These are phyloP conservation scores for Corymbia citriodora DNA, from an alignment of 441 rosid species.

Conservation along the genomic window DNA sequence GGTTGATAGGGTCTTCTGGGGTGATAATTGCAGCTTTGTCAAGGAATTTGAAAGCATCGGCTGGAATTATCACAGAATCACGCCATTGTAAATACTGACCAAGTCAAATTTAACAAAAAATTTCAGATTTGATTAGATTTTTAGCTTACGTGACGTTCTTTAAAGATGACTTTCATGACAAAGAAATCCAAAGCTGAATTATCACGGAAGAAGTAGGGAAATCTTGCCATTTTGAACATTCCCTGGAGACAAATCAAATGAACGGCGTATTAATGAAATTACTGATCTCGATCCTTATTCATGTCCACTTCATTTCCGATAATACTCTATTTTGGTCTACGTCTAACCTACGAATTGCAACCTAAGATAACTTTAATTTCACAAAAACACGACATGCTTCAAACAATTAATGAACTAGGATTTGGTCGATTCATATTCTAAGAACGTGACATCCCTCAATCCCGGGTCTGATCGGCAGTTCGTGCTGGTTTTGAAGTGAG, in stretches of 20 bases:
- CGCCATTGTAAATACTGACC: too few relatives aligned
- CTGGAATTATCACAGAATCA: neutral
- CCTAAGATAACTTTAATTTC: neutral
- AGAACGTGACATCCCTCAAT: neutral
- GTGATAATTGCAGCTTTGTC: slow-evolving; percentile 60
- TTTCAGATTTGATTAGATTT: too few relatives aligned
- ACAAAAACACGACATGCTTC: neutral
- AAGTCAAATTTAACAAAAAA: too few relatives aligned
- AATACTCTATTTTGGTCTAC: neutral
- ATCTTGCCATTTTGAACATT: neutral
- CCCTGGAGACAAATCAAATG: neutral
- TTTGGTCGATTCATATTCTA: neutral
- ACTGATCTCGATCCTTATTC: neutral
- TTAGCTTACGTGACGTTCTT: neutral
- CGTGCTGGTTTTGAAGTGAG: neutral
- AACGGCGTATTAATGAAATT: neutral
- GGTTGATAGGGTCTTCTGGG: slow-evolving; percentile 33
- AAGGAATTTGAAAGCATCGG: slow-evolving; percentile 29
- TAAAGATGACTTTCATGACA: neutral
- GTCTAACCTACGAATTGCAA: neutral
- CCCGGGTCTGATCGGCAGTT: neutral
- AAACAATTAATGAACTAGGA: neutral
- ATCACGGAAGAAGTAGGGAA: neutral
- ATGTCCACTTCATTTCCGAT: neutral
- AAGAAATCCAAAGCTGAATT: neutral